Evolutionary conservation across 1,284 basidiomycete genomes (phyloP).

Genomic region (Papiliotrema flavescens): DNA sequence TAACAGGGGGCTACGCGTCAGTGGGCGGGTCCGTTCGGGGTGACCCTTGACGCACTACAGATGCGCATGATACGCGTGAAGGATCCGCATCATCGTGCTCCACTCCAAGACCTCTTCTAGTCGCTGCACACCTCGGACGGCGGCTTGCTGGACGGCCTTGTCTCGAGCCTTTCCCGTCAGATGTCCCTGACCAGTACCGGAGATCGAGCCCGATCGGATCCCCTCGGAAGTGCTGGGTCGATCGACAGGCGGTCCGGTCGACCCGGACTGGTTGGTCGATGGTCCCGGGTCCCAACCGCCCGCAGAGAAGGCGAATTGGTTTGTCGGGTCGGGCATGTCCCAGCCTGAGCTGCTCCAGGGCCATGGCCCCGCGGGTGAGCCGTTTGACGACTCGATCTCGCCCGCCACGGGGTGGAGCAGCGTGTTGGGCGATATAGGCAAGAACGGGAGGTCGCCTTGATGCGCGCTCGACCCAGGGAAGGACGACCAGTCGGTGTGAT

Average conservation of each 20-base stretch:
- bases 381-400: slow-evolving; percentile 14
- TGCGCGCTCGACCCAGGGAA: not conserved
- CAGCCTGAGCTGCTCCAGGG: slow-evolving; percentile 5
- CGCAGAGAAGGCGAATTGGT: not conserved
- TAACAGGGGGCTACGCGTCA: slow-evolving; percentile 20
- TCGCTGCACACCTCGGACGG: not conserved
- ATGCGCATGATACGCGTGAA: slow-evolving; percentile 26
- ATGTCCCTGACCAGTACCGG: not conserved
- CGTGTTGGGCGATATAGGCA: slow-evolving; percentile 11
- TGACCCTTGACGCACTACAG: slow-evolving; percentile 28
- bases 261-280: not conserved
- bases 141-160: too few species aligned
- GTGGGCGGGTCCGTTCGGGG: not conserved
- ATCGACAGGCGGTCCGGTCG: not conserved
- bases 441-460: slow-evolving; percentile 2
- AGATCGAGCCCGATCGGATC: not conserved
- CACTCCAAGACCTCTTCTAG: slow-evolving; percentile 25
- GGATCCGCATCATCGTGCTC: slow-evolving; percentile 20
- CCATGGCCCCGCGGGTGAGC: slow-evolving; percentile 8
- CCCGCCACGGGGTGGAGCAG: slow-evolving; percentile 13
- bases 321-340: not conserved
- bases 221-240: not conserved
- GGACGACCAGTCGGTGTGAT: not conserved
- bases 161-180: not conserved
- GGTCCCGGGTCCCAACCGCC: not conserved